Evolutionary conservation across 2,329 filamentous ascomycete genomes (phyloP).

Genomic region (Fusarium nematophilum): DNA sequence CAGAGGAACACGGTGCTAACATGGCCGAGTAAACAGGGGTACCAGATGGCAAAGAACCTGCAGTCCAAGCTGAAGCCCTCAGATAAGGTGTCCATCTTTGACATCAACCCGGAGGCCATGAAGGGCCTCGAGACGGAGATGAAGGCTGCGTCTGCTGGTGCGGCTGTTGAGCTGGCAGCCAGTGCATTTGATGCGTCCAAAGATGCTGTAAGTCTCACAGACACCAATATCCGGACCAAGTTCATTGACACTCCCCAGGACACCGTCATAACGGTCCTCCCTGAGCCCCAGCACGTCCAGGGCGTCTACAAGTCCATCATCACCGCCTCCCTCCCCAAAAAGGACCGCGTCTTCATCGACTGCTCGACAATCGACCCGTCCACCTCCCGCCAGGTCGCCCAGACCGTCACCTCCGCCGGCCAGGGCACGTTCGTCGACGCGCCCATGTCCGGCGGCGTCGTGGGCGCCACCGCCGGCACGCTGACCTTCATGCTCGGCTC

Average conservation of each 20-base stretch:
- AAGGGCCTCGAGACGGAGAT: constrained; percentile 61
- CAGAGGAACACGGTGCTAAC: constrained; percentile 17
- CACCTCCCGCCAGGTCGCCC: constrained; percentile 82
- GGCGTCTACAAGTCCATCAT: constrained; percentile 84
- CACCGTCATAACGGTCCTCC: constrained; percentile 87
- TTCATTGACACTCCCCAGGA: constrained; percentile 65
- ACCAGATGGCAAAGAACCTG: constrained; percentile 72
- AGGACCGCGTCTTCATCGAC: constrained; percentile 87
- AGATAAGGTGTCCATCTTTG: constrained; percentile 66
- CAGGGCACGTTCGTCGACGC: constrained; percentile 89
- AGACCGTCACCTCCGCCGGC: constrained; percentile 70
- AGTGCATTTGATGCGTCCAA: constrained; percentile 61
- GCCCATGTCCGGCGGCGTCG: constrained; percentile 96
- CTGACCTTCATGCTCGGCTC: constrained; percentile 96
- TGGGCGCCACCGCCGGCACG: constrained; percentile 87
- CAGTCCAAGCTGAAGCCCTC: constrained; percentile 64
- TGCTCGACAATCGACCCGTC: constrained; percentile 95
- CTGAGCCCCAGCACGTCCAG: constrained; percentile 88
- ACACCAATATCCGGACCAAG: background rate
- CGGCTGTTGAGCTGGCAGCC: constrained; percentile 57
- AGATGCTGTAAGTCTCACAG: constrained; percentile 61
- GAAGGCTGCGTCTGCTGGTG: constrained; percentile 57
- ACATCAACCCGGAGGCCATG: constrained; percentile 64
- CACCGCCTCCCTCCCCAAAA: constrained; percentile 61
- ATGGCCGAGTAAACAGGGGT: constrained; percentile 56